phyloP scores from a whole-genome alignment of 2,329 filamentous ascomycete species.

The Didymella lethalis region DNA sequence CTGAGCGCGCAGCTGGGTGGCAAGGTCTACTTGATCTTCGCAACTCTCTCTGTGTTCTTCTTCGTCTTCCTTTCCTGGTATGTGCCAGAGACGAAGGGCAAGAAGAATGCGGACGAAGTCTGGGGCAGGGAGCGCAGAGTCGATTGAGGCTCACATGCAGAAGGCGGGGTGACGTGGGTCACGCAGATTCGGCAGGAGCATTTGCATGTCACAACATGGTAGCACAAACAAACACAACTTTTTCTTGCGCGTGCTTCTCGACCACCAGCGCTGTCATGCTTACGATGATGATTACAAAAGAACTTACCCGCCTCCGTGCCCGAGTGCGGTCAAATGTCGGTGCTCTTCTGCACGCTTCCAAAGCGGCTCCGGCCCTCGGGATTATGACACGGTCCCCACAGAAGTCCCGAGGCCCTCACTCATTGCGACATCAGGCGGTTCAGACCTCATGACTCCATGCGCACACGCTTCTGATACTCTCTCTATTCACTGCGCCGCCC shows the following conservation, averaged over 20 bases:
- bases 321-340: constrained; percentile 24
- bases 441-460: constrained; percentile 9
- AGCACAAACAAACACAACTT: constrained; percentile 7
- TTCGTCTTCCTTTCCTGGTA: constrained; percentile 74
- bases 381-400: constrained; percentile 15
- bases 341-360: constrained; percentile 36
- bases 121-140: constrained; percentile 71
- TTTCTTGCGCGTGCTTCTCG: neutral
- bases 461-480: neutral
- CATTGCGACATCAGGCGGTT: constrained; percentile 9
- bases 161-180: constrained; percentile 11
- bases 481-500: constrained; percentile 15
- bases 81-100: constrained; percentile 90
- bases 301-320: constrained; percentile 11
- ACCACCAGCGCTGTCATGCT: constrained; percentile 32
- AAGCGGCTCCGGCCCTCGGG: constrained; percentile 27
- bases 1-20: constrained; percentile 81
- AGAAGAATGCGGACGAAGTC: constrained; percentile 85
- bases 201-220: constrained; percentile 4
- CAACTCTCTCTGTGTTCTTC: constrained; percentile 72
- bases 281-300: constrained; percentile 26
- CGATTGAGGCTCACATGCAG: constrained; percentile 32
- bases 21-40: constrained; percentile 92
- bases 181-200: constrained; percentile 1
- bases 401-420: constrained; percentile 15